phyloP scores from a whole-genome alignment of 2,329 filamentous ascomycete genomes.

The Simplicillium aogashimaense region DNA sequence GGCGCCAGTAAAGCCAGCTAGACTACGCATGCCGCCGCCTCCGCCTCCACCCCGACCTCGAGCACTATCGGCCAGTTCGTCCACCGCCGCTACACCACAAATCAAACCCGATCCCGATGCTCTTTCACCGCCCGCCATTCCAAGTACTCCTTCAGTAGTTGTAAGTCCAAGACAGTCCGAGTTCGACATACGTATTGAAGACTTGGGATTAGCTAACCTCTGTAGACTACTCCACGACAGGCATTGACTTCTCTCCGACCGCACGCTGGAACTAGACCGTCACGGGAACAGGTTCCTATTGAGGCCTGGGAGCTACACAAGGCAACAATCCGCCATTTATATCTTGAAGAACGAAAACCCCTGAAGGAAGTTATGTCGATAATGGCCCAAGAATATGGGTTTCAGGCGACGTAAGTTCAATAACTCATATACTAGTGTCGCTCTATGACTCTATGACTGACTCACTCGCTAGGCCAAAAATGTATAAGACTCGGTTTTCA shows the following conservation, averaged over 20 bases:
- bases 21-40: conserved; percentile 14
- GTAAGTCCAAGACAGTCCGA: too few relatives aligned
- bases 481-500: conserved; percentile 46
- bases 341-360: conserved; percentile 38
- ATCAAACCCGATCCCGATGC: too few relatives aligned
- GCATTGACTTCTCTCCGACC: conserved; percentile 2
- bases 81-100: too few relatives aligned
- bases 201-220: background rate
- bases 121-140: too few relatives aligned
- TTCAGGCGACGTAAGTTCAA: conserved; percentile 36
- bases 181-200: background rate
- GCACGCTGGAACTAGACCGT: conserved; percentile 16
- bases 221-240: background rate
- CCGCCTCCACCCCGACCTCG: background rate
- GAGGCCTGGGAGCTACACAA: conserved; percentile 39
- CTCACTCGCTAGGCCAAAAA: conserved; percentile 30
- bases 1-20: conserved; percentile 20
- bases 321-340: conserved; percentile 31
- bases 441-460: too few relatives aligned
- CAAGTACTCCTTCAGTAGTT: too few relatives aligned
- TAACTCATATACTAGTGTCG: too few relatives aligned
- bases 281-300: conserved; percentile 32
- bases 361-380: conserved; percentile 43
- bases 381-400: conserved; percentile 37
- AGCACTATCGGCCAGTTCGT: background rate